These are phyloP conservation scores for Rugonectria rugulosa DNA, from an alignment of 2,329 filamentous ascomycete genomes.

Conservation along the genomic window DNA sequence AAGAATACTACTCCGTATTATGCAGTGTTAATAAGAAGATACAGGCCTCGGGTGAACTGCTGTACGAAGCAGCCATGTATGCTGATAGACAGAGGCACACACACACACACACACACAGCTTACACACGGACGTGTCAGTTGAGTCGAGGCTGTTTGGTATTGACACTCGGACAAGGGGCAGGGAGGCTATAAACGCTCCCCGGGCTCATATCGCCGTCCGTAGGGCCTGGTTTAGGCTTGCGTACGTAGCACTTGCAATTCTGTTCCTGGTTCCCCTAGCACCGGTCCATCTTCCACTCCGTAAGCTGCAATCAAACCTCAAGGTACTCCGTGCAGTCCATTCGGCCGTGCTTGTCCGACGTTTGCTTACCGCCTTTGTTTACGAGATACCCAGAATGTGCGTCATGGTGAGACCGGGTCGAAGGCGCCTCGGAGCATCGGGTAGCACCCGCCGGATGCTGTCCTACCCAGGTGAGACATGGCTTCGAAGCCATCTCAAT, in stretches of 20 bases:
- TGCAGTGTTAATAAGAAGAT: too few relatives aligned
- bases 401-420: background rate
- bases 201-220: constrained; percentile 37
- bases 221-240: background rate
- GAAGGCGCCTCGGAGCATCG: constrained; percentile 5
- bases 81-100: background rate
- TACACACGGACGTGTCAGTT: background rate
- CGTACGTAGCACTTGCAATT: background rate
- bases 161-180: constrained; percentile 26
- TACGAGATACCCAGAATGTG: background rate
- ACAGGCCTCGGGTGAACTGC: too few relatives aligned
- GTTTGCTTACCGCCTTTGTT: background rate
- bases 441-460: background rate
- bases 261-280: too few relatives aligned
- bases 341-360: background rate
- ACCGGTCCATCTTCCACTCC: too few relatives aligned
- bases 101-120: background rate
- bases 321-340: background rate
- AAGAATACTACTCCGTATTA: too few relatives aligned
- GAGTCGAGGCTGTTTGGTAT: background rate
- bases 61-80: background rate
- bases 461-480: background rate
- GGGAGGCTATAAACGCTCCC: constrained; percentile 6
- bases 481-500: too few relatives aligned
- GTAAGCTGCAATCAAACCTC: background rate